Evolutionary conservation across 2,329 filamentous ascomycete genomes (phyloP).

Genomic region (Alternaria ethzedia): DNA sequence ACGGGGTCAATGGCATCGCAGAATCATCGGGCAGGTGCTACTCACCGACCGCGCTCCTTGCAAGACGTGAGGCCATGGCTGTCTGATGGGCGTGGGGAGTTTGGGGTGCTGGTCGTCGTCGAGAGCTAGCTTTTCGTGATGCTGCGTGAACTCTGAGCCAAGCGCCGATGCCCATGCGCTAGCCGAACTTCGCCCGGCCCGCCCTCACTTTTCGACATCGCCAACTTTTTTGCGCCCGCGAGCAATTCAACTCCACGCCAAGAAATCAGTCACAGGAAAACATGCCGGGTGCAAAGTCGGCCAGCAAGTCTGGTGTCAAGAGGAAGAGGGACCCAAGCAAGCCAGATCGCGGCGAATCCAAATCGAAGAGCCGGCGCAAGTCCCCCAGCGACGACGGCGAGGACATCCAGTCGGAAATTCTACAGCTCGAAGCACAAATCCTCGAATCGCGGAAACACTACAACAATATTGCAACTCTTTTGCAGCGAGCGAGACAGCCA

Average conservation of each 20-base stretch:
- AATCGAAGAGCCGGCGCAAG: slow-evolving; percentile 45
- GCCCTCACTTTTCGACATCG: slow-evolving; percentile 25
- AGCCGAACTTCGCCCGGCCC: slow-evolving; percentile 34
- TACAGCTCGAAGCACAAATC: slow-evolving; percentile 80
- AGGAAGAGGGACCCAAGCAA: slow-evolving; percentile 50
- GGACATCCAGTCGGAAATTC: slow-evolving; percentile 69
- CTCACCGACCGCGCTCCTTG: slow-evolving; percentile 93
- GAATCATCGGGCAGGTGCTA: slow-evolving; percentile 42
- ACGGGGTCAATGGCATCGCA: slow-evolving; percentile 50
- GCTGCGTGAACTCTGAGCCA: slow-evolving; percentile 27
- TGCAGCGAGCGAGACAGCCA: slow-evolving; percentile 62
- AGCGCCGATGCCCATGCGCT: slow-evolving; percentile 24
- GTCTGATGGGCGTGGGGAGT: slow-evolving; percentile 52
- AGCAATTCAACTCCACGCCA: neutral
- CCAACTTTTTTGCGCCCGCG: slow-evolving; percentile 9
- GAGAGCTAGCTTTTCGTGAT: slow-evolving; percentile 35
- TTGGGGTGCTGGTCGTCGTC: slow-evolving; percentile 36
- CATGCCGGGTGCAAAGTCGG: slow-evolving; percentile 47
- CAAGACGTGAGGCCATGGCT: slow-evolving; percentile 97
- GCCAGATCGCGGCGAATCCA: slow-evolving; percentile 47
- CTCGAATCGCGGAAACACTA: slow-evolving; percentile 87
- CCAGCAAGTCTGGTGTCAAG: slow-evolving; percentile 47
- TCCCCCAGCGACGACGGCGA: slow-evolving; percentile 39
- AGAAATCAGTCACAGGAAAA: neutral
- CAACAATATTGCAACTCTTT: slow-evolving; percentile 82